These are phyloP conservation scores for Talaromyces nanjingensis DNA, from an alignment of 495 filamentous ascomycete genomes.

Conservation along the genomic window DNA sequence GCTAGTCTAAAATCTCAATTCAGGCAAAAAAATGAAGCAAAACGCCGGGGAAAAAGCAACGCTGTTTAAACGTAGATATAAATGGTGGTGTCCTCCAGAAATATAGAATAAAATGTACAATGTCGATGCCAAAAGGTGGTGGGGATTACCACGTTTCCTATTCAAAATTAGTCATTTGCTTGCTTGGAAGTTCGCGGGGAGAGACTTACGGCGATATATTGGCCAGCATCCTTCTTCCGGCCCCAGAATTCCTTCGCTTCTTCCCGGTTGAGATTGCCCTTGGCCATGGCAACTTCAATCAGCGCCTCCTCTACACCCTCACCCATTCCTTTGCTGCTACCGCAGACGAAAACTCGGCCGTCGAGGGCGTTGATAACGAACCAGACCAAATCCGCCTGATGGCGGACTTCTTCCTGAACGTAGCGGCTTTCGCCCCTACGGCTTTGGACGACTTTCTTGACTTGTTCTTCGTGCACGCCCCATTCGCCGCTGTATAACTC, in stretches of 20 bases:
- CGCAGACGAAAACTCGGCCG: constrained; percentile 92
- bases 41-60: neutral
- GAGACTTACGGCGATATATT: constrained; percentile 74
- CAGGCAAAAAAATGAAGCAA: neutral
- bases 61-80: neutral
- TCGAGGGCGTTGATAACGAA: constrained; percentile 90
- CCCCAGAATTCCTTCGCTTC: constrained; percentile 74
- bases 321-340: constrained; percentile 91
- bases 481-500: constrained; percentile 96
- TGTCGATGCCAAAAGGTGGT: neutral
- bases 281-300: constrained; percentile 71
- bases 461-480: constrained; percentile 86
- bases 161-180: neutral
- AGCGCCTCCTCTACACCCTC: constrained; percentile 86
- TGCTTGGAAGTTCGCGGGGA: no score
- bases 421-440: constrained; percentile 70
- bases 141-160: neutral
- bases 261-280: constrained; percentile 65
- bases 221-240: constrained; percentile 74
- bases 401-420: constrained; percentile 77
- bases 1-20: neutral
- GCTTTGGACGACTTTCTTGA: constrained; percentile 89
- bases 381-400: constrained; percentile 94
- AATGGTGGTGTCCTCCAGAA: neutral
- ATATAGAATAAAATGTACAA: neutral